Evolutionary conservation across 1,284 basidiomycete genomes (phyloP), one percentile per base, ranked within the genome.

Genomic region (Rhodotorula sp.): DNA sequence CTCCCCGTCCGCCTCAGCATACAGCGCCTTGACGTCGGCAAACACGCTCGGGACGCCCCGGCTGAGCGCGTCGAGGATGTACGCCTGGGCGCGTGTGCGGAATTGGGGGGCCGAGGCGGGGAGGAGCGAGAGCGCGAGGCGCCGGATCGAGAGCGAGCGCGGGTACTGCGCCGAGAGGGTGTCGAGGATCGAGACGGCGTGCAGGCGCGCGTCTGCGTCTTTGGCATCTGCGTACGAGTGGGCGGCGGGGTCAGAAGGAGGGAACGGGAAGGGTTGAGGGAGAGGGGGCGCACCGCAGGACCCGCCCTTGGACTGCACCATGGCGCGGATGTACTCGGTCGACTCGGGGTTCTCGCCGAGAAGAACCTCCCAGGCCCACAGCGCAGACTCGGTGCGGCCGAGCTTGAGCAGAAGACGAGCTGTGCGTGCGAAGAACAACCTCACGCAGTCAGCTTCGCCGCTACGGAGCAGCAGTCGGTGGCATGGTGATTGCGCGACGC

Each of bases 41-140:
- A 98, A 99, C 12, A 99, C 85, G 4, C 94, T 97, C 3, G 97
- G 97, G 45, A 99, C 86, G 71, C 95, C 96, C 77, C 92, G 93
- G 67, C 86, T 86, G 21, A 99, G 83, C 13, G 88, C 91, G 4
- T 84, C 83, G 25, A 87, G 81, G 62, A 98, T 82, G 81, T 99
- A 98, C 4, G 85, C 83, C 64, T 86, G 85, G 4, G 87, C 88
- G 25, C 91, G 85, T 41, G 85, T 81, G 63, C 84, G 85, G 84
- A 99, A 98, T 23, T 23, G 54, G 34, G 56, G 34, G 79, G 25
- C 79, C 76, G 81, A 80, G 82, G 88, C 89, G 23, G 84, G 79
- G 0, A 91, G 86, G 55, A 92, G 83, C 9, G 85, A 85, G 5
- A 97, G 85, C 7, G 88, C 87, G 23, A 96, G 81, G 17, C 93